Evolutionary conservation across 768 basidiomycete species (phyloP), one percentile per base, ranked within the genome.

Genomic region (Vararia minispora): DNA sequence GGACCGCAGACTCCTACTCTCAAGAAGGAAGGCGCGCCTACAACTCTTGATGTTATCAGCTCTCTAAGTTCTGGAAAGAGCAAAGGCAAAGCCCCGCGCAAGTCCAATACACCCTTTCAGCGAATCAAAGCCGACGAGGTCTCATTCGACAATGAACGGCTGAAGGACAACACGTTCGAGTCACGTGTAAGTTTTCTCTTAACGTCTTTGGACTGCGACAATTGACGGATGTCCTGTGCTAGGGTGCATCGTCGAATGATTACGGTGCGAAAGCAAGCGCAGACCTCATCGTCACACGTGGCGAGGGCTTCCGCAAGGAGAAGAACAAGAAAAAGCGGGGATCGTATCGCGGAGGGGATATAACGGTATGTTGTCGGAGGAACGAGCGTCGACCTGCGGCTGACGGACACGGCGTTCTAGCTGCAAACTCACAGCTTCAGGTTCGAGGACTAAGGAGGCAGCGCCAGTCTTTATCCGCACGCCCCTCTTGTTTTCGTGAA

Each of bases 281-380:
- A 27, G 95, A 98, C 58, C 64, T 99, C 44, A 82, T 94, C 45
- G 85, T 91, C 20, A 98, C 94, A 3, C 75, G 91, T 1, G 94
- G 94, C 3, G 82, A 86, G 33, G 89, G 89, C 2, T 99, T 99
- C 68, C 73, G 90, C 39, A 99, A 98, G 61, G 94, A 95, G 69
- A 99, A 99, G 63, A 97, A 95, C 65, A 99, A 98, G 75, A 98
- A 98, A 65, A 99, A 99, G 64, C 68, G 85, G 50, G 94, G 91
- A 3, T 89, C 82, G 44, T 97, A 97, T 60, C 74, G 75, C 31
- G 91, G 94, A 10, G 94, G 94, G 28, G 87, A 92, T 54, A 99
- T 99, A 44, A 94, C 91, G 33, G 89, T 92, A 47, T 56, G 73
- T 47, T 17, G 4, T 25, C 22, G 42, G 12, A 16, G 20, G 22